These are phyloP conservation scores for Kalaharituber pfeilii DNA, from an alignment of 2,329 filamentous ascomycete species.

Conservation along the genomic window DNA sequence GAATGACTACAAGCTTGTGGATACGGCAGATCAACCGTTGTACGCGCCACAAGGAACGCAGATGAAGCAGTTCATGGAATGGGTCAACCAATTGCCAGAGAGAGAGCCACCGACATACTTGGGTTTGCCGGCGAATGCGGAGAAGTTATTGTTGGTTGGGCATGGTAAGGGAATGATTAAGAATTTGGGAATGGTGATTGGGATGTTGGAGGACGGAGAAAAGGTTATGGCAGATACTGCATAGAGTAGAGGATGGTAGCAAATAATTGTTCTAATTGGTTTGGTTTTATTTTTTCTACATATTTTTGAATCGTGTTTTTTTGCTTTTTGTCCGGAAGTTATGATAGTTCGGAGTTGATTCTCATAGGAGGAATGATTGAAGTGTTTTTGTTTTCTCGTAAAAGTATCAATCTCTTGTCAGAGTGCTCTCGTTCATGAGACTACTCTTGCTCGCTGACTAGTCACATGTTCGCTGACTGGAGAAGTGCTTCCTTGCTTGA, in stretches of 20 bases:
- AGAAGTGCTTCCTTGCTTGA: too few relatives aligned
- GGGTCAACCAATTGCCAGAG: slow-evolving; percentile 85
- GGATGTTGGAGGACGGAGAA: slow-evolving; percentile 84
- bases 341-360: too few relatives aligned
- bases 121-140: slow-evolving; percentile 82
- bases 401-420: too few relatives aligned
- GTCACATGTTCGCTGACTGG: too few relatives aligned
- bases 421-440: too few relatives aligned
- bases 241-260: background rate
- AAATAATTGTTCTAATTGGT: background rate
- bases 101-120: slow-evolving; percentile 91
- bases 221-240: slow-evolving; percentile 55
- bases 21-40: slow-evolving; percentile 43
- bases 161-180: slow-evolving; percentile 70
- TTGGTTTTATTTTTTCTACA: background rate
- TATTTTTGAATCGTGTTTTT: background rate
- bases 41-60: slow-evolving; percentile 63
- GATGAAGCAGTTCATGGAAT: slow-evolving; percentile 69
- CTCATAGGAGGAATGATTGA: too few relatives aligned
- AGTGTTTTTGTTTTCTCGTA: too few relatives aligned
- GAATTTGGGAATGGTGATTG: slow-evolving; percentile 69
- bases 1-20: slow-evolving; percentile 71
- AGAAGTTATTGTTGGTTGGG: slow-evolving; percentile 82
- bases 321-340: too few relatives aligned
- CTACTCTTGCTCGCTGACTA: too few relatives aligned